Evolutionary conservation across 352 stramenopile genomes (phyloP).

Genomic region (Phytopythium mirpurense): DNA sequence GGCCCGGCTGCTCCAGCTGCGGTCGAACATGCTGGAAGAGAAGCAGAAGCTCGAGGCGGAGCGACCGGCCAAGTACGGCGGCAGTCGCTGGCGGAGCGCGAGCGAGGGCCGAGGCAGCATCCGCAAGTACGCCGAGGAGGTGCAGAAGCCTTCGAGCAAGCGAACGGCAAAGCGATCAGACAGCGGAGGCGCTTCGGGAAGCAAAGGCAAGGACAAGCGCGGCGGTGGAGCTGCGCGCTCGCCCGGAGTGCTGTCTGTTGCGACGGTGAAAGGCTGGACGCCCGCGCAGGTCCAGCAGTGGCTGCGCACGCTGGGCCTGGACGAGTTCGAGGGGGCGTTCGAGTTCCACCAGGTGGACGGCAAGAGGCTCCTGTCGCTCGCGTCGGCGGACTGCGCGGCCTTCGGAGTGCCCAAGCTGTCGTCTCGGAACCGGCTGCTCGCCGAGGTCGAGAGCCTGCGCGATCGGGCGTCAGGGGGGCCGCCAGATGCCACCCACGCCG

Average conservation of each 20-base stretch:
- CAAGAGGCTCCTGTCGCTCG: conserved; percentile 32
- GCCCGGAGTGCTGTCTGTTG: conserved; percentile 26
- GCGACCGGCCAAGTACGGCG: conserved; percentile 50
- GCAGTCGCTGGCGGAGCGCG: conserved; percentile 70
- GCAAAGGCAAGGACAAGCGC: background rate
- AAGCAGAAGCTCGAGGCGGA: conserved; percentile 55
- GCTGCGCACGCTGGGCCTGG: conserved; percentile 44
- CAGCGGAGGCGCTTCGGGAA: background rate
- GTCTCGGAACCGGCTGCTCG: conserved; percentile 49
- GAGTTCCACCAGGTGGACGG: conserved; percentile 80
- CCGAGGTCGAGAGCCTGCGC: conserved; percentile 47
- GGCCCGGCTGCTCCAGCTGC: conserved; percentile 46
- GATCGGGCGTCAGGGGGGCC: background rate
- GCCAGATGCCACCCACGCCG: conserved; percentile 3
- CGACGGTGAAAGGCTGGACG: conserved; percentile 45
- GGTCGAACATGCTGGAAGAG: conserved; percentile 57
- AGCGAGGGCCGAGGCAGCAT: conserved; percentile 70
- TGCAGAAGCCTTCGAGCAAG: conserved; percentile 26
- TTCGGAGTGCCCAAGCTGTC: conserved; percentile 57
- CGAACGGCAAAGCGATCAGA: conserved; percentile 17
- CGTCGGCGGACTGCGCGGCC: conserved; percentile 33
- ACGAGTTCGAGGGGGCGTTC: conserved; percentile 62
- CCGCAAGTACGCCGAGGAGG: conserved; percentile 61
- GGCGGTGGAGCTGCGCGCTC: background rate
- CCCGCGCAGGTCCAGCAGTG: conserved; percentile 58